These are phyloP conservation scores for Torulaspora microellipsoides DNA, from an alignment of 805 yeast genomes.

Conservation along the genomic window DNA sequence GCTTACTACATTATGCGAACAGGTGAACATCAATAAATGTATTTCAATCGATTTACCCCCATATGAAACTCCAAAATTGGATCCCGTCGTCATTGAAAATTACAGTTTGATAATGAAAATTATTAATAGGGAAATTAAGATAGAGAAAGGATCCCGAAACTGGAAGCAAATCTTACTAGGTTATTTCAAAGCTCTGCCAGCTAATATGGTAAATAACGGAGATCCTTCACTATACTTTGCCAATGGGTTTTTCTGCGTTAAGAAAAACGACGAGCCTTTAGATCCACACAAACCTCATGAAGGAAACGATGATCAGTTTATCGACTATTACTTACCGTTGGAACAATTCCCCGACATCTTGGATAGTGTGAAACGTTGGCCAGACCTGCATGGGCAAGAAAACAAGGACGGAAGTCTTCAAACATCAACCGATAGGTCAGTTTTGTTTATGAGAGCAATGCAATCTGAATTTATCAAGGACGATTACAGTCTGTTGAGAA, in stretches of 20 bases:
- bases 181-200: slow-evolving; percentile 18
- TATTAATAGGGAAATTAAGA: slow-evolving; percentile 17
- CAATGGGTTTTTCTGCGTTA: slow-evolving; percentile 26
- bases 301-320: slow-evolving; percentile 11
- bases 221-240: slow-evolving; percentile 27
- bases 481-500: slow-evolving; percentile 21
- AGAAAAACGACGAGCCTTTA: slow-evolving; percentile 12
- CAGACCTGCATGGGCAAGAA: slow-evolving; percentile 11
- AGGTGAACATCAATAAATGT: slow-evolving; percentile 35
- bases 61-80: slow-evolving; percentile 21
- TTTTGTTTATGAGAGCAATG: slow-evolving; percentile 43
- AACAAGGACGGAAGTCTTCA: slow-evolving; percentile 5
- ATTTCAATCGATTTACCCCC: slow-evolving; percentile 41
- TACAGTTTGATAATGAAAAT: slow-evolving; percentile 22
- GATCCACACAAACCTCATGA: slow-evolving; percentile 6
- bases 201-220: slow-evolving; percentile 14
- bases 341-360: slow-evolving; percentile 26
- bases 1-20: slow-evolving; percentile 37
- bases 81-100: slow-evolving; percentile 20
- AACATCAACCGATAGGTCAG: slow-evolving; percentile 27
- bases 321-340: slow-evolving; percentile 22
- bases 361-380: slow-evolving; percentile 24
- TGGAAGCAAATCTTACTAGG: slow-evolving; percentile 23
- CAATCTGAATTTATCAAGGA: slow-evolving; percentile 41
- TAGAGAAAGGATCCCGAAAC: slow-evolving; percentile 18